Evolutionary conservation across 495 filamentous ascomycete genomes (phyloP), one percentile per base, ranked within the genome.

Genomic region (Penicillium cataractarum): DNA sequence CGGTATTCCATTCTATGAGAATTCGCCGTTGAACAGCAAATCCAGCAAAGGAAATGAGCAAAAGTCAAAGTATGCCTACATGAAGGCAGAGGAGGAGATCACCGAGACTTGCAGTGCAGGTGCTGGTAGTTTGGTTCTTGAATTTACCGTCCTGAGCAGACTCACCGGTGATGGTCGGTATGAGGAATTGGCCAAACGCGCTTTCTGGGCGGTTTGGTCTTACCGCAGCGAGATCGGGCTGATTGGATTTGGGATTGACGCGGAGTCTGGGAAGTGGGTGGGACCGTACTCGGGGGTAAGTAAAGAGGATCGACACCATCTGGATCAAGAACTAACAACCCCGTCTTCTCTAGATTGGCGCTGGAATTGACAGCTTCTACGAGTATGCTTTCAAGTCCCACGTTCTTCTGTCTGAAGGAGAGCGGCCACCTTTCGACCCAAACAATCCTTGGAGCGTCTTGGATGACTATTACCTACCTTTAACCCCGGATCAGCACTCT

Each of bases 71-170:
- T 61, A 58, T 19, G 50, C 64, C 13, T 67, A 50, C 8, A n/a
- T 64, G 32, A 31, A 50, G 0, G 33, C 58, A 1, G 77, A 77
- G 2, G 76, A 83, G 10, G 93, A 97, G 67, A 89, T 95, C 21
- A 97, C 94, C 6, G 95, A 97, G 74, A 98, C 93, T 2, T 99
- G 95, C 72, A 96, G 92, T 73, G 95, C 95, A 6, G 95, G 96
- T 35, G 95, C 95, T 6, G 95, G 96, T 42, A 97, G 93, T 73
- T 81, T 99, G 9, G 89, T 97, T 13, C 82, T 99, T 0, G 95
- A 99, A 71, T 96, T 99, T 64, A 90, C 92, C 5, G 90, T 91
- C 0, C 75, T 99, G 49, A 97, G 93, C 62, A 86, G 95, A 53
- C 83, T 99, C 32, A 97, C 91, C 0, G 93, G 91, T 17, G 91